phyloP scores from a whole-genome alignment of 2,329 filamentous ascomycete species.

The Pestalotiopsis sp. region DNA sequence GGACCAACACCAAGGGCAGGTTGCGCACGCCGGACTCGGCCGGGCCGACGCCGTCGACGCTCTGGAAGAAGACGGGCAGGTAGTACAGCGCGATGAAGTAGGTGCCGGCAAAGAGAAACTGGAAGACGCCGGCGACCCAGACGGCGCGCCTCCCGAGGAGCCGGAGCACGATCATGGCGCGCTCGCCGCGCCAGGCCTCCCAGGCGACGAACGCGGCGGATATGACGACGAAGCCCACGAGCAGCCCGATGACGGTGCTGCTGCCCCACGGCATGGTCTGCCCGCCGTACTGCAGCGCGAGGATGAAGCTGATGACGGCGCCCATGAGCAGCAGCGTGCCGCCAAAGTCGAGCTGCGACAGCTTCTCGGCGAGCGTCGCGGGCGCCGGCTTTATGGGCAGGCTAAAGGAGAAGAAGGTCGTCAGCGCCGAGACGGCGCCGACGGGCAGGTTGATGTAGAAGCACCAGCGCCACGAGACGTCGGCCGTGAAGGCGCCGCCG shows the following conservation, averaged over 20 bases:
- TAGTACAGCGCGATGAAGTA: slow-evolving; percentile 30
- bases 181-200: slow-evolving; percentile 35
- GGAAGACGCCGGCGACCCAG: slow-evolving; percentile 33
- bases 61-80: slow-evolving; percentile 37
- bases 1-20: slow-evolving; percentile 36
- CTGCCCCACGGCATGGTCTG: slow-evolving; percentile 42
- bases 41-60: slow-evolving; percentile 27
- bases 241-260: slow-evolving; percentile 44
- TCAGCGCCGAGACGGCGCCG: slow-evolving; percentile 30
- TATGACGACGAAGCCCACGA: slow-evolving; percentile 40
- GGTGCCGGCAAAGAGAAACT: slow-evolving; percentile 9
- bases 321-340: slow-evolving; percentile 32
- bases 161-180: slow-evolving; percentile 42
- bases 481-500: slow-evolving; percentile 40
- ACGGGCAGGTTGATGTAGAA: slow-evolving; percentile 44
- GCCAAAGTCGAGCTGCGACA: slow-evolving; percentile 30
- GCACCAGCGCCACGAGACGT: slow-evolving; percentile 40
- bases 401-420: slow-evolving; percentile 29
- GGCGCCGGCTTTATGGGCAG: slow-evolving; percentile 18
- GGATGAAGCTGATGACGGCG: slow-evolving; percentile 31
- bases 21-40: slow-evolving; percentile 36
- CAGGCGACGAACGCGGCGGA: slow-evolving; percentile 42
- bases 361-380: slow-evolving; percentile 24
- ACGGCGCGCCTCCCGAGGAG: slow-evolving; percentile 44
- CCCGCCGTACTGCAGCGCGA: slow-evolving; percentile 37